Base-by-base conservation (phyloP, 345 rosid genomes). In the Erucastrum elatum region DNA sequence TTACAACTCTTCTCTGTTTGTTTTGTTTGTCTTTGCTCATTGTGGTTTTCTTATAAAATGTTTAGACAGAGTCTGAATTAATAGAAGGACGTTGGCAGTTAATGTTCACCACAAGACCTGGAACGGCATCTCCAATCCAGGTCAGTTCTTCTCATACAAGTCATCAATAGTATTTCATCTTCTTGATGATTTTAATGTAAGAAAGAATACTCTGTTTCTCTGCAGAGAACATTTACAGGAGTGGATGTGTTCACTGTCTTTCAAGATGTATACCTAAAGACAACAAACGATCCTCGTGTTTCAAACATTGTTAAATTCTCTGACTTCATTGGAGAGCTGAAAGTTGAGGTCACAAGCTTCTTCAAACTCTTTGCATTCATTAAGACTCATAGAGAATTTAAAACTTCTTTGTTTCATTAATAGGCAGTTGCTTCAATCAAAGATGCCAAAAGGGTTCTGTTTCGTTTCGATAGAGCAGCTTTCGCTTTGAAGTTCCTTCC, bases 101-200 rank as follows among this genome's bases (percentile, higher is more conserved):
- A 71, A 91, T 92, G 93, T 95, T 95, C 75, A 95, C 99, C 0
- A 92, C 98, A 31, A 90, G 99, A 85, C 97, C 97, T 25, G 99
- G 97, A 64, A 91, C 99, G 27, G 93, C 99, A 63, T 95, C 99
- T 64, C 98, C 96, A 29, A 90, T 95, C 68, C 99, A 92, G 93
- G 98, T 94, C 71, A 68, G 83, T 60, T 76, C 64, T 55, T 53
- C 4, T 60, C 31, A 59, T 12, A 17, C 17, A 64, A 10, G 6
- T 49, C 65, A 51, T 56, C 17, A 56, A 25, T 39, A 64, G 39
- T 17, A 63, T 21, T 13, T 39, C 17, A 35, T 55, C 65, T 15
- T 63, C 30, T 25, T 9, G 6, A 61, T 71, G 34, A 77, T 31
- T 53, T 46, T 15, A 39, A 62, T 51, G 21, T 25, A 62, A 63